Base-by-base conservation (phyloP, 2,329 filamentous ascomycete genomes). In the Fusarium haematococcum region DNA sequence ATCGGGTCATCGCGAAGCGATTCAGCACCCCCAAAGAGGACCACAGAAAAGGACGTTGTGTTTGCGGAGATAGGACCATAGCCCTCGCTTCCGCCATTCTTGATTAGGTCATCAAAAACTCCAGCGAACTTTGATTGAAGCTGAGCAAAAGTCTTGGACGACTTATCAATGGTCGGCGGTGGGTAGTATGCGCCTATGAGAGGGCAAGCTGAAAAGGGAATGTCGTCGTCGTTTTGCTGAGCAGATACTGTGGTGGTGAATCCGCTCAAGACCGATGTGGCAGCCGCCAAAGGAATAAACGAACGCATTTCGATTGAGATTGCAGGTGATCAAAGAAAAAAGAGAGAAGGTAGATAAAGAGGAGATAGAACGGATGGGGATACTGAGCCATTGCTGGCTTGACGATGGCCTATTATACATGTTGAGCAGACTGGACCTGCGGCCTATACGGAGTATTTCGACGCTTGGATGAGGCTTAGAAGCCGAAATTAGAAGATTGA, bases 141-240 rank as follows among this genome's bases (percentile, higher is more conserved):
- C 1, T 33, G 14, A 9, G 20, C 33, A 7, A 69, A 61, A 4
- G 66, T 6, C 0, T 65, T 48, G 2, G 66, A 72, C 0, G 63
- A 41, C 32, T 67, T 62, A 8, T 61, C 57, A 5, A 77, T 70
- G 1, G 71, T 77, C 3, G 66, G 71, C 0, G 69, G 69, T 8
- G 75, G 74, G 50, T 78, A 77, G 18, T 78, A 77, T 13, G 74
- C 64, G 5, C 74, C 64, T 3, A 78, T 73, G 0, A 74, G 71
- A 41, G 71, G 65, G n/a, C 75, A 77, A 5, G 71, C 74, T 1
- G 71, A 70, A 30, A 71, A 77, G 1, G 71, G 7, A 18, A 72
- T 73, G 3, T 67, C 52, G 13, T 69, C 62, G 4, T 73, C 59
- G 1, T n/a, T 37, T 1, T 57, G 33, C 14, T 73, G 54, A 3